phyloP scores from a whole-genome alignment of 2,329 filamentous ascomycete genomes.

The Dactylellina haptotyla region DNA sequence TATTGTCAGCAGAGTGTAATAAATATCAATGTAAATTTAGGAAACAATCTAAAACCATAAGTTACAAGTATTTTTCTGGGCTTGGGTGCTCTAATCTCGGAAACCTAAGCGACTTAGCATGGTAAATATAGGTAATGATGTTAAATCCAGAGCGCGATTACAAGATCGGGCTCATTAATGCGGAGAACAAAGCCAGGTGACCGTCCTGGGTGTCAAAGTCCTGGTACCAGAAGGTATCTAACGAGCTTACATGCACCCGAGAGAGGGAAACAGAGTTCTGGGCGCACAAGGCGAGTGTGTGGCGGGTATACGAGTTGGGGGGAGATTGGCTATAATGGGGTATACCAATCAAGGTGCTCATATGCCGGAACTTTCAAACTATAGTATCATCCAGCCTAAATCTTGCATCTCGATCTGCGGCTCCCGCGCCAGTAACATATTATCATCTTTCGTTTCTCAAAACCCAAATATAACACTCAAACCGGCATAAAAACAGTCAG shows the following conservation, averaged over 20 bases:
- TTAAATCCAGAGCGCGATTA: not conserved
- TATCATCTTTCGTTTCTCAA: conserved; percentile 3
- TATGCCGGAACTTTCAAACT: not conserved
- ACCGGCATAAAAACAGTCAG: conserved; percentile 20
- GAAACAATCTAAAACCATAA: not conserved
- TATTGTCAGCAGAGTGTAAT: not conserved
- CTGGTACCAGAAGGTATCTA: conserved; percentile 5
- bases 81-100: not conserved
- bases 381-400: conserved; percentile 44
- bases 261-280: not conserved
- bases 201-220: conserved; percentile 16
- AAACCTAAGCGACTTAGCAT: conserved; percentile 4
- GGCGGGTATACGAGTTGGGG: conserved; percentile 45
- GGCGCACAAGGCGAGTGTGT: conserved; percentile 16
- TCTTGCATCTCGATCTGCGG: conserved; percentile 41
- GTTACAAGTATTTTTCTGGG: not conserved
- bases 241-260: conserved; percentile 26
- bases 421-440: conserved; percentile 16
- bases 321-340: conserved; percentile 23
- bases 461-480: conserved; percentile 17
- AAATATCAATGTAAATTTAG: conserved; percentile 3
- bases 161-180: not conserved
- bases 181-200: conserved; percentile 4
- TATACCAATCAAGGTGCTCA: conserved; percentile 24
- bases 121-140: conserved; percentile 2